Percentiles rank a stretch among this genome's conserved stretches.
Conservation (phyloP, 345 rosid species). For the Reutealis trisperma region DNA sequence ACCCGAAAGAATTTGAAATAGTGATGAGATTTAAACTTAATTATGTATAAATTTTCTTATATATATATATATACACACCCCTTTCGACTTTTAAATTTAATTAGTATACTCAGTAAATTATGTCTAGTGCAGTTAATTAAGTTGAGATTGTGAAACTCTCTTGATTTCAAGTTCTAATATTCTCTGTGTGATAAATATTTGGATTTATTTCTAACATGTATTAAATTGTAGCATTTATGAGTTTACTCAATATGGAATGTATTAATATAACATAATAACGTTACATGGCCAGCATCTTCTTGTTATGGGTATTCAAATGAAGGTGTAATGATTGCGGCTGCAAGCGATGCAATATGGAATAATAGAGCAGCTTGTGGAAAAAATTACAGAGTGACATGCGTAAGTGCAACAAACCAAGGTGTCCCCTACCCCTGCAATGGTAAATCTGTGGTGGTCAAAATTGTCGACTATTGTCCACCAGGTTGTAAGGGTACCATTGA, state of each 20-base stretch:
- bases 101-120: no score
- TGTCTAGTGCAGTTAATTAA: no score
- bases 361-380: conserved; percentile 44
- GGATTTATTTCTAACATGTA: no score
- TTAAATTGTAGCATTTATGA: no score
- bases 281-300: conserved; percentile 35
- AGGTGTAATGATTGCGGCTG: conserved; percentile 53
- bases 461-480: conserved; percentile 44
- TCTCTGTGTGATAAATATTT: no score
- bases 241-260: neutral
- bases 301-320: conserved; percentile 27
- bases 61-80: no score
- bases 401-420: conserved; percentile 32
- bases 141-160: no score
- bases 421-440: conserved; percentile 45
- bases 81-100: no score
- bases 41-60: no score
- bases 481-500: conserved; percentile 42
- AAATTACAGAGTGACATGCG: conserved; percentile 38
- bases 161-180: no score
- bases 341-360: conserved; percentile 46
- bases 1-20: neutral
- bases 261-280: neutral
- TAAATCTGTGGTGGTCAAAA: conserved; percentile 31
- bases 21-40: no score